Evolutionary conservation across 257 asterid species (phyloP).

Genomic region (Nicotiana knightiana): DNA sequence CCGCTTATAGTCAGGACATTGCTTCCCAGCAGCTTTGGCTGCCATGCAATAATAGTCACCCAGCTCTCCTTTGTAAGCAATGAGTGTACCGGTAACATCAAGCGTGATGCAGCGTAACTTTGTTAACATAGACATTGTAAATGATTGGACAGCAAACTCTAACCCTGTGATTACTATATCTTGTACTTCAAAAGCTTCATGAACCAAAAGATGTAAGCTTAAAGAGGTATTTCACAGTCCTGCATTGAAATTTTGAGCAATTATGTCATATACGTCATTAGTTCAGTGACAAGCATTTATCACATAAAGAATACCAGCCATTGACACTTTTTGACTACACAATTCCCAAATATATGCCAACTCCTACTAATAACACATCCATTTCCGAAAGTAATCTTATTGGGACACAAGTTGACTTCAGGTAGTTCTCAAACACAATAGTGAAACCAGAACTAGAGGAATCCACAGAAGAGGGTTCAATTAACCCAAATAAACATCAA

Average conservation of each 20-base stretch:
- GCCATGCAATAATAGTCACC: constrained; percentile 99
- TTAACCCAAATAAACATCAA: neutral
- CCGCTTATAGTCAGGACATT: constrained; percentile 88
- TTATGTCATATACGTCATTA: neutral
- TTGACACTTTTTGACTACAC: neutral
- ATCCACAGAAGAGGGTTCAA: neutral
- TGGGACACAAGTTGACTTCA: neutral
- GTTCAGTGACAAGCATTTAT: neutral
- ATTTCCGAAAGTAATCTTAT: neutral
- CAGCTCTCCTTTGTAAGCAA: constrained; percentile 97
- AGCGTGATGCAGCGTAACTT: constrained; percentile 74
- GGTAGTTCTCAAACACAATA: neutral
- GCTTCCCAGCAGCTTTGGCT: constrained; percentile 87
- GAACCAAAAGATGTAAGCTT: neutral
- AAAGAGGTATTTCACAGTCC: neutral
- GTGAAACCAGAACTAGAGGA: neutral
- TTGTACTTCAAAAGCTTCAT: neutral
- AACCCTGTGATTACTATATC: neutral
- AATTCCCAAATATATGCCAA: neutral
- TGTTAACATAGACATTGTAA: constrained; percentile 55
- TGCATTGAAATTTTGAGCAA: neutral
- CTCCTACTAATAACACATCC: neutral
- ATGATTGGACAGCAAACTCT: neutral
- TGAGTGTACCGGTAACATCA: constrained; percentile 94
- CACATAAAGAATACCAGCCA: neutral